Conservation (phyloP, 2,329 filamentous ascomycete species). For the Corynespora cassiicola region DNA sequence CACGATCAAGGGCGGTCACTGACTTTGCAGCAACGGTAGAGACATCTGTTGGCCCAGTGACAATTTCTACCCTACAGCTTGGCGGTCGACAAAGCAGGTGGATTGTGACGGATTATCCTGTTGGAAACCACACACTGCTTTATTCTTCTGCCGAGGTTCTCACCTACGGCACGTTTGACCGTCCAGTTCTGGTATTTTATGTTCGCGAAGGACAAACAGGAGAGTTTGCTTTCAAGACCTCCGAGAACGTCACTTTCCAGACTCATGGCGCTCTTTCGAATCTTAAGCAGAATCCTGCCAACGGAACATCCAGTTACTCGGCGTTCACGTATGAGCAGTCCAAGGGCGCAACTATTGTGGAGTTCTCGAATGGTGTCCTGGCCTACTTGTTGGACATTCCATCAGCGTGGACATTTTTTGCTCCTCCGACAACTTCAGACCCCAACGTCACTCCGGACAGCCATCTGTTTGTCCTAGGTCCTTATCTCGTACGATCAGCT, state of each 20-base stretch:
- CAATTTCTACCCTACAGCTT: slow-evolving; percentile 56
- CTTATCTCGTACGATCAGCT: slow-evolving; percentile 48
- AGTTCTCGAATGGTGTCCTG: slow-evolving; percentile 58
- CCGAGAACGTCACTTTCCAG: slow-evolving; percentile 46
- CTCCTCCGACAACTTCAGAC: slow-evolving; percentile 55
- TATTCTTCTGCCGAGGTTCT: slow-evolving; percentile 61
- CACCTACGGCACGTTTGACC: slow-evolving; percentile 57
- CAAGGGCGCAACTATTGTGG: slow-evolving; percentile 53
- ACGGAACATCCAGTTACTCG: slow-evolving; percentile 19
- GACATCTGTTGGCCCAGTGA: slow-evolving; percentile 54
- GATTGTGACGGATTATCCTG: slow-evolving; percentile 59
- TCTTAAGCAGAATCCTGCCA: slow-evolving; percentile 33
- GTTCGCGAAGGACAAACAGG: slow-evolving; percentile 57
- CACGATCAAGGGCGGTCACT: slow-evolving; percentile 52
- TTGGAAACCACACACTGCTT: slow-evolving; percentile 56
- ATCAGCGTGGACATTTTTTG: slow-evolving; percentile 65
- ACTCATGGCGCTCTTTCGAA: slow-evolving; percentile 49
- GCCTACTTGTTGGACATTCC: slow-evolving; percentile 61
- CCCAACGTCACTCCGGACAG: slow-evolving; percentile 54
- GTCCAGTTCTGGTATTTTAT: slow-evolving; percentile 57
- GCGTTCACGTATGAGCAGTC: slow-evolving; percentile 56
- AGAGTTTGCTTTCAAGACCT: slow-evolving; percentile 57
- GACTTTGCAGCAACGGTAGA: slow-evolving; percentile 56
- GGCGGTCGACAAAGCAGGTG: slow-evolving; percentile 62
- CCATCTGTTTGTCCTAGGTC: slow-evolving; percentile 47